phyloP scores from a whole-genome alignment of 2,329 filamentous ascomycete genomes.

The Aspergillus bombycis region DNA sequence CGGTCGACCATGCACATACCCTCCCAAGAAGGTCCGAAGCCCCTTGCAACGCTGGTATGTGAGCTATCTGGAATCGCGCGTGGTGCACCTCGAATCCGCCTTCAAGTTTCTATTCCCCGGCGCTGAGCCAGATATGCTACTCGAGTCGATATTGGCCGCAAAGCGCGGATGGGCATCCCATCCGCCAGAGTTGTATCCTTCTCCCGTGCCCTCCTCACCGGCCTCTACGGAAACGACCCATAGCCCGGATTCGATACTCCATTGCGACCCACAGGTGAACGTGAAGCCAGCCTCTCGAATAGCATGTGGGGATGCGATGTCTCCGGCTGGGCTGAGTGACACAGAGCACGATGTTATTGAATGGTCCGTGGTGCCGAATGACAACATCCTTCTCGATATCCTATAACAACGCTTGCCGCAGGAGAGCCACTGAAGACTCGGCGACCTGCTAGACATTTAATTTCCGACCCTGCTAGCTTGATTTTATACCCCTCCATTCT shows the following conservation, averaged over 20 bases:
- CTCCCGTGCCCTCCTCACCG: too few species aligned
- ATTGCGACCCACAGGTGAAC: not conserved
- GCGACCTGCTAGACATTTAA: not conserved
- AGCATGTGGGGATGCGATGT: not conserved
- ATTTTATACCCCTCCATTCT: not conserved
- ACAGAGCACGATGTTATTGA: not conserved
- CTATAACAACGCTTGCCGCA: not conserved
- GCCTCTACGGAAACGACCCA: not conserved
- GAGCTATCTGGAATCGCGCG: not conserved
- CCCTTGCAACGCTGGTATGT: not conserved
- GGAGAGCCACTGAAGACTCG: too few species aligned
- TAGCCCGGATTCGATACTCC: not conserved
- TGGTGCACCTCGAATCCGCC: not conserved
- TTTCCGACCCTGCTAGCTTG: not conserved
- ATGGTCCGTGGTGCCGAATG: not conserved
- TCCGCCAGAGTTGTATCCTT: not conserved
- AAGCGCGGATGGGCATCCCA: not conserved
- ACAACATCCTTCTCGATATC: not conserved
- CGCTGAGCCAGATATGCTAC: not conserved
- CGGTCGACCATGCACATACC: not conserved
- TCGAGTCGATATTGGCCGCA: not conserved
- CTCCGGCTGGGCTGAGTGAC: not conserved
- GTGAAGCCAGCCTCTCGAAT: not conserved
- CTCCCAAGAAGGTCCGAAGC: not conserved
- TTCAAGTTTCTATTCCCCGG: not conserved